A percentile compares a stretch with the other conserved stretches of the same genome.
Evolutionary conservation across 176 grass and related monocot genomes (phyloP).

Genomic region (Oryza meridionalis): DNA sequence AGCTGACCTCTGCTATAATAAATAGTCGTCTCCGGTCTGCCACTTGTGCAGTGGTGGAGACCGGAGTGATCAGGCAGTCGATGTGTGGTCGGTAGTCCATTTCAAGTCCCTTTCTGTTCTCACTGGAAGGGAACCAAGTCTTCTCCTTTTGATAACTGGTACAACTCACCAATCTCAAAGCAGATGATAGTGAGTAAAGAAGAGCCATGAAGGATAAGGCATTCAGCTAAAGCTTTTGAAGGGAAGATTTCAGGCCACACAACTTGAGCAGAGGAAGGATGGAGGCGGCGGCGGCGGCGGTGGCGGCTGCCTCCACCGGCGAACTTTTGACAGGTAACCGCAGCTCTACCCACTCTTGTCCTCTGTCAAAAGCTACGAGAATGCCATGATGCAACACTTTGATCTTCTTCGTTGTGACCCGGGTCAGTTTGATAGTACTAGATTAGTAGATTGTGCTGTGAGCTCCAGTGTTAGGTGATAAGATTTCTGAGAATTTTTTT

Average conservation of each 20-base stretch:
- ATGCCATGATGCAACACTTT: background rate
- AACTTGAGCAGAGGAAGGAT: constrained; percentile 34
- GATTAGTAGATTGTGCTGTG: background rate
- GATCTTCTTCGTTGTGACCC: background rate
- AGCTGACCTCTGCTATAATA: constrained; percentile 1
- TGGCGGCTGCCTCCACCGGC: constrained; percentile 20
- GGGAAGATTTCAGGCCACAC: constrained; percentile 43
- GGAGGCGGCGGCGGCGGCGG: constrained; percentile 20
- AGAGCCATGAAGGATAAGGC: background rate
- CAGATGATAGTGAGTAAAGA: background rate
- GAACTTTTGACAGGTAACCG: constrained; percentile 31
- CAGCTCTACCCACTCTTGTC: background rate
- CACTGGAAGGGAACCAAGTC: background rate
- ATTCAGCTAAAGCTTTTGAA: constrained; percentile 12
- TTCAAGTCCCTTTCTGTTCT: constrained; percentile 19
- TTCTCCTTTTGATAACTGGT: background rate
- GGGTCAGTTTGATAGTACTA: background rate
- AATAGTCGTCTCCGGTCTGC: background rate
- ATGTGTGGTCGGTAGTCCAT: background rate
- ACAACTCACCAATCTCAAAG: constrained; percentile 48
- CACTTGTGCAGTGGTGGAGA: constrained; percentile 7
- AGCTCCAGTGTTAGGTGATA: background rate
- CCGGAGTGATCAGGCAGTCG: background rate
- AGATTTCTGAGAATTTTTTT: background rate
- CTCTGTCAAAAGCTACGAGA: background rate